A percentile compares a stretch with the other conserved stretches of the same genome.
phyloP scores from a whole-genome alignment of 768 basidiomycete species.

The Neoboletus brunneissimus region DNA sequence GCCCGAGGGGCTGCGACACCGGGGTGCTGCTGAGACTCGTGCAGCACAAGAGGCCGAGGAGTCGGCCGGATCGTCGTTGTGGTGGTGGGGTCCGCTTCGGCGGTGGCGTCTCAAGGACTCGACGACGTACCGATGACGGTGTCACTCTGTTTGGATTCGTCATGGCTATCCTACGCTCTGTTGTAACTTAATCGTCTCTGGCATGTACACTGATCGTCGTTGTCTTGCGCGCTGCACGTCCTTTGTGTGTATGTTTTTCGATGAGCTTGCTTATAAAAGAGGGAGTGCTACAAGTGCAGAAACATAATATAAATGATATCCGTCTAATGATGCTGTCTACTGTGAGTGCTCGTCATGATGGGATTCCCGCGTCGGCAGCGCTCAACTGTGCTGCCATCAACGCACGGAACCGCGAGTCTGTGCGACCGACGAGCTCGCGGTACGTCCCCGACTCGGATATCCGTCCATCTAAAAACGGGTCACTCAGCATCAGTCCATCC shows the following conservation, averaged over 20 bases:
- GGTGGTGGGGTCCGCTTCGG: slow-evolving; percentile 80
- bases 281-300: too few species aligned
- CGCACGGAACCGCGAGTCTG: slow-evolving; percentile 75
- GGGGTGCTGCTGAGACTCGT: neutral
- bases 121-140: slow-evolving; percentile 52
- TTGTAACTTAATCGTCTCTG: slow-evolving; percentile 4
- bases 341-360: neutral
- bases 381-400: slow-evolving; percentile 89
- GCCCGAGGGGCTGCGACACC: slow-evolving; percentile 10
- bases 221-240: too few species aligned
- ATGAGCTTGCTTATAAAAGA: slow-evolving; percentile 6
- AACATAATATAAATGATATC: neutral
- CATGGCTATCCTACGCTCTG: neutral
- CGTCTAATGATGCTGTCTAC: slow-evolving; percentile 4
- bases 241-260: neutral
- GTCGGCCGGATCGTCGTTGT: slow-evolving; percentile 44
- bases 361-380: slow-evolving; percentile 36
- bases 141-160: too few species aligned
- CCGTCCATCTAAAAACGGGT: slow-evolving; percentile 50
- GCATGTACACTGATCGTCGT: neutral
- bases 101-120: slow-evolving; percentile 77
- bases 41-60: slow-evolving; percentile 3
- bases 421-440: slow-evolving; percentile 65
- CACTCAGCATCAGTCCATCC: neutral
- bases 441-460: slow-evolving; percentile 85